phyloP scores from a whole-genome alignment of 768 basidiomycete species.

The Trametes coccinea region DNA sequence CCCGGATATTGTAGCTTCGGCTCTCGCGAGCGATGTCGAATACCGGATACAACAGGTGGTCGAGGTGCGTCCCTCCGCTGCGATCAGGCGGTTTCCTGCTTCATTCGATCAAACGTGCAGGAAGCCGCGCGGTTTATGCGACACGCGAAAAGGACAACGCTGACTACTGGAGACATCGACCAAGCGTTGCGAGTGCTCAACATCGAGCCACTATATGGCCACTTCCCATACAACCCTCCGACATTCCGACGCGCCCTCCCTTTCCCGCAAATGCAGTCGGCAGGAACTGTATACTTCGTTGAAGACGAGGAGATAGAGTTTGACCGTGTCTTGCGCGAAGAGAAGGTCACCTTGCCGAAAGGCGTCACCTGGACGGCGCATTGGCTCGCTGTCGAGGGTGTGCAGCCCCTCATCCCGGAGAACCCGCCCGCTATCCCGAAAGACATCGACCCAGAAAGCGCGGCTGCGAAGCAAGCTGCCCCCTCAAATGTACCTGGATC shows the following conservation, averaged over 20 bases:
- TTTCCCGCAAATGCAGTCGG: constrained; percentile 45
- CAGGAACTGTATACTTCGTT: constrained; percentile 84
- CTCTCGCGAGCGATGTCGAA: constrained; percentile 94
- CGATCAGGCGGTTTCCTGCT: too few relatives aligned
- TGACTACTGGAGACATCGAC: constrained; percentile 90
- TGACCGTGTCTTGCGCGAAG: constrained; percentile 83
- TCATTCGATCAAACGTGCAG: constrained; percentile 38
- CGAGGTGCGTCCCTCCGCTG: constrained; percentile 54
- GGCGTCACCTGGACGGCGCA: constrained; percentile 90
- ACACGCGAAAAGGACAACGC: constrained; percentile 85
- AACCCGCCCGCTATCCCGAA: constrained; percentile 85
- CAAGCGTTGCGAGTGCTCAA: constrained; percentile 92
- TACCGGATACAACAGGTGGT: constrained; percentile 94
- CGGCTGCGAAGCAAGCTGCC: constrained; percentile 23
- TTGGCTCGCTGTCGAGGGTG: constrained; percentile 97
- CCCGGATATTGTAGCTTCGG: constrained; percentile 75
- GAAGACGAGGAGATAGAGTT: constrained; percentile 99
- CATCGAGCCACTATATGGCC: constrained; percentile 94
- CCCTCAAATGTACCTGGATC: constrained; percentile 27
- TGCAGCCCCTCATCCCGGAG: constrained; percentile 94
- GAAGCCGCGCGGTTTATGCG: constrained; percentile 98
- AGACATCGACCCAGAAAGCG: constrained; percentile 43
- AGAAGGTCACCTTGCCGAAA: constrained; percentile 79
- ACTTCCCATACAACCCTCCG: constrained; percentile 63
- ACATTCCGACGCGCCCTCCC: constrained; percentile 58